These are phyloP conservation scores for Betula pendula DNA, from an alignment of 306 rosid species.

Conservation along the genomic window DNA sequence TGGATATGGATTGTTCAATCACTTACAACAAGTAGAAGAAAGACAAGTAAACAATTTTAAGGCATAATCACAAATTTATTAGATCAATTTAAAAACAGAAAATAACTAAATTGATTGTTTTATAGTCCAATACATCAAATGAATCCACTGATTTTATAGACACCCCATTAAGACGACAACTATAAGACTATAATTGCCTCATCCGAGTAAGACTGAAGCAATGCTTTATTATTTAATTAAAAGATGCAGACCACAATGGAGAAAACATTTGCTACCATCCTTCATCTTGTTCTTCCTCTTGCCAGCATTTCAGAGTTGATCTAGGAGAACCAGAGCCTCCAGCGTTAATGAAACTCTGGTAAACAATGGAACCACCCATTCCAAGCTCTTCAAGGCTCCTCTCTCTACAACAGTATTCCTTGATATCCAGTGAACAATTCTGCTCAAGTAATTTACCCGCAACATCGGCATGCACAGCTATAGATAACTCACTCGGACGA, in stretches of 20 bases:
- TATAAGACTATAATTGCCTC: not conserved
- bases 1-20: too few relatives aligned
- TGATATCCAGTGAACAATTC: constrained; percentile 31
- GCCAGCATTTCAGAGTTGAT: constrained; percentile 47
- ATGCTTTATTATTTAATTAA: not conserved
- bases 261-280: constrained; percentile 14
- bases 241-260: not conserved
- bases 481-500: constrained; percentile 47
- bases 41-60: too few relatives aligned
- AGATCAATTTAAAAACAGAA: too few relatives aligned
- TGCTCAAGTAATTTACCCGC: constrained; percentile 20
- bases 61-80: too few relatives aligned
- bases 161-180: not conserved
- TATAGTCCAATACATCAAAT: too few relatives aligned
- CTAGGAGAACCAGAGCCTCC: constrained; percentile 43
- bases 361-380: constrained; percentile 37
- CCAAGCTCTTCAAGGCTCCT: constrained; percentile 35
- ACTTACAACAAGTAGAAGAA: too few relatives aligned
- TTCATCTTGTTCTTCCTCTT: constrained; percentile 54
- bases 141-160: too few relatives aligned
- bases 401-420: constrained; percentile 37
- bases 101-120: too few relatives aligned
- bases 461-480: constrained; percentile 42
- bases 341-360: constrained; percentile 28
- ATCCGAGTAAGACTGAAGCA: not conserved